These are phyloP conservation scores for Hypoxylon cercidicola DNA, from an alignment of 495 filamentous ascomycete species.

Conservation along the genomic window DNA sequence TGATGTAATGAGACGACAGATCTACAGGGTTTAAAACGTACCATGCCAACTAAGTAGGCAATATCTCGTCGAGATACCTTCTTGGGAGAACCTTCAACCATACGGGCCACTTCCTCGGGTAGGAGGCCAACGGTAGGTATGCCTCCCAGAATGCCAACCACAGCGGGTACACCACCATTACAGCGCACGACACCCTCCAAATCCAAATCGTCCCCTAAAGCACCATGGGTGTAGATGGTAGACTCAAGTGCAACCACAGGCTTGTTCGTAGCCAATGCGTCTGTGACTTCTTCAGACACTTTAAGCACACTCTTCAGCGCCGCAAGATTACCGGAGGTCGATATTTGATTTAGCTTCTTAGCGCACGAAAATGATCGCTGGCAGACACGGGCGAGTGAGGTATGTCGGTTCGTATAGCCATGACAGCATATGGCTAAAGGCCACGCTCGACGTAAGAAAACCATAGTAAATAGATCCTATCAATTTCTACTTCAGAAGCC, in stretches of 20 bases:
- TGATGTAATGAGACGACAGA: conserved; percentile 4
- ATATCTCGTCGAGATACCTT: conserved; percentile 91
- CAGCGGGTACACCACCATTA: conserved; percentile 91
- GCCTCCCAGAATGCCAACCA: conserved; percentile 85
- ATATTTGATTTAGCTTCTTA: conserved; percentile 16
- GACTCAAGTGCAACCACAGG: conserved; percentile 94
- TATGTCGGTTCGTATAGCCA: background rate
- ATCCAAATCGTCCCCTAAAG: conserved; percentile 83
- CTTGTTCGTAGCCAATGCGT: conserved; percentile 73
- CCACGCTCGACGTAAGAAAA: conserved; percentile 12
- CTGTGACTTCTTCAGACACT: conserved; percentile 83
- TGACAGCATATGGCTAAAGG: conserved; percentile 9
- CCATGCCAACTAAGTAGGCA: conserved; percentile 80
- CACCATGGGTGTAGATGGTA: conserved; percentile 81
- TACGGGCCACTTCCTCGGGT: conserved; percentile 72
- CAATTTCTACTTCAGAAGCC: background rate
- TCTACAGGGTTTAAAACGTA: conserved; percentile 50
- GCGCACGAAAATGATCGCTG: conserved; percentile 28
- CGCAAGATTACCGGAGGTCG: conserved; percentile 26
- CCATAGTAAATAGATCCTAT: conserved; percentile 5
- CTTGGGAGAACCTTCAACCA: conserved; percentile 73
- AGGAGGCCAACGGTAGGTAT: conserved; percentile 81
- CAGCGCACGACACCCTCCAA: conserved; percentile 81
- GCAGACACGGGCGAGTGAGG: background rate
- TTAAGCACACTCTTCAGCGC: conserved; percentile 68